These are phyloP conservation scores for Cladosporium sp. DNA, from an alignment of 2,329 filamentous ascomycete species.

Conservation along the genomic window DNA sequence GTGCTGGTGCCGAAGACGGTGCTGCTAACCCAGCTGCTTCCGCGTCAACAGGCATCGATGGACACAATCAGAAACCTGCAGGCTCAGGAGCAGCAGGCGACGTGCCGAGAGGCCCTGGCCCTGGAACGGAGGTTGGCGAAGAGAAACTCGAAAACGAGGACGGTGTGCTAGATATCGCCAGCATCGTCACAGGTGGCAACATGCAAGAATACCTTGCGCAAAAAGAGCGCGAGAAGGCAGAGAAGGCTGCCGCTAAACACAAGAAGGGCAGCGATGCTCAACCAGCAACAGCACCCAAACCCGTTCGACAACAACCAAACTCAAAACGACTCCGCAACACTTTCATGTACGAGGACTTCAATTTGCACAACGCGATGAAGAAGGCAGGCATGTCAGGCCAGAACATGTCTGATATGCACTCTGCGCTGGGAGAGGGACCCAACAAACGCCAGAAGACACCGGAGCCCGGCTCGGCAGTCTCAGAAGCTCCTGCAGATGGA, in stretches of 20 bases:
- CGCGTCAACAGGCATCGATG: slow-evolving; percentile 50
- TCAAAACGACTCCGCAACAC: slow-evolving; percentile 64
- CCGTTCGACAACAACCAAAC: slow-evolving; percentile 64
- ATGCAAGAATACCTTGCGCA: slow-evolving; percentile 78
- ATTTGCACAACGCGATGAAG: slow-evolving; percentile 51
- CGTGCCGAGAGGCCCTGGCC: slow-evolving; percentile 50
- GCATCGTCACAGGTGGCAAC: slow-evolving; percentile 70
- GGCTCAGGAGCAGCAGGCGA: slow-evolving; percentile 38
- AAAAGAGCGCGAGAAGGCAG: slow-evolving; percentile 74
- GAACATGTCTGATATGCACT: slow-evolving; percentile 48
- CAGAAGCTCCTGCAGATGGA: slow-evolving; percentile 34
- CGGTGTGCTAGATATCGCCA: slow-evolving; percentile 78
- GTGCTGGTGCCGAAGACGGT: slow-evolving; percentile 34
- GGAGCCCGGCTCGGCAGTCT: slow-evolving; percentile 28
- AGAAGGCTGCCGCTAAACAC: slow-evolving; percentile 53
- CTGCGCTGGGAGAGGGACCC: slow-evolving; percentile 46
- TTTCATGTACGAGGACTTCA: slow-evolving; percentile 70
- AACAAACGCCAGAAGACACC: slow-evolving; percentile 38
- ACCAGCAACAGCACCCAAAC: slow-evolving; percentile 54
- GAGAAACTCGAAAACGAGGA: slow-evolving; percentile 53
- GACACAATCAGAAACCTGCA: slow-evolving; percentile 36
- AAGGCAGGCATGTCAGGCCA: slow-evolving; percentile 45
- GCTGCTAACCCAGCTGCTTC: slow-evolving; percentile 52
- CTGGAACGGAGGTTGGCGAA: slow-evolving; percentile 53
- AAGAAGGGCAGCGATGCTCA: slow-evolving; percentile 54